phyloP scores from a whole-genome alignment of 345 rosid species.

The Triadica sebifera region DNA sequence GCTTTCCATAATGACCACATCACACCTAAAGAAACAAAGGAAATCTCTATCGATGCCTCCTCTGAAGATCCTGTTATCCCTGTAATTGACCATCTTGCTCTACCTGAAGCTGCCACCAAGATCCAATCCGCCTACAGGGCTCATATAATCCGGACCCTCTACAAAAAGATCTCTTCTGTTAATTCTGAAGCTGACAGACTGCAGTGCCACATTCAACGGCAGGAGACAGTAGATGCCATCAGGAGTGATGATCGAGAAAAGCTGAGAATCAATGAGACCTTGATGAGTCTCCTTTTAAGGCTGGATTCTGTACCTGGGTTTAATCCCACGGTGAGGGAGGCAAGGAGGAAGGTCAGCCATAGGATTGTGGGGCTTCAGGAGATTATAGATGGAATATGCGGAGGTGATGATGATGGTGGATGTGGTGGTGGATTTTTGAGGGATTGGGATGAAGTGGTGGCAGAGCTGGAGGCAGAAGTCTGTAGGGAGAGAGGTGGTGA shows the following conservation, averaged over 20 bases:
- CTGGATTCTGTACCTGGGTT: constrained; percentile 84
- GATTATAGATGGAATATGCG: constrained; percentile 63
- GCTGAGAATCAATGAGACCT: constrained; percentile 68
- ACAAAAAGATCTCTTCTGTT: constrained; percentile 50
- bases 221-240: constrained; percentile 80
- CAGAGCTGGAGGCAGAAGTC: constrained; percentile 52
- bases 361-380: constrained; percentile 84
- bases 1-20: constrained; percentile 36
- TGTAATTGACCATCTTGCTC: constrained; percentile 27
- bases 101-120: constrained; percentile 44
- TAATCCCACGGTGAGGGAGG: constrained; percentile 66
- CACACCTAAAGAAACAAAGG: constrained; percentile 25
- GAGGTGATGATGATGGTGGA: constrained; percentile 29
- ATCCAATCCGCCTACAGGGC: constrained; percentile 74
- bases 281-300: constrained; percentile 72
- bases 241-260: constrained; percentile 60
- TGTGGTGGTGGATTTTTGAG: constrained; percentile 16
- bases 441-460: constrained; percentile 58
- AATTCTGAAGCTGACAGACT: constrained; percentile 53
- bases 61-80: constrained; percentile 11
- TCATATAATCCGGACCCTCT: constrained; percentile 51
- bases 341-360: constrained; percentile 81
- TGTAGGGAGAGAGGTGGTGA: constrained; percentile 81
- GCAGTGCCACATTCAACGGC: constrained; percentile 67
- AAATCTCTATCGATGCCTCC: constrained; percentile 36